Evolutionary conservation across 2,329 filamentous ascomycete species (phyloP), one percentile per base, ranked within the genome.

Genomic region (Pseudogymnoascus sp.): DNA sequence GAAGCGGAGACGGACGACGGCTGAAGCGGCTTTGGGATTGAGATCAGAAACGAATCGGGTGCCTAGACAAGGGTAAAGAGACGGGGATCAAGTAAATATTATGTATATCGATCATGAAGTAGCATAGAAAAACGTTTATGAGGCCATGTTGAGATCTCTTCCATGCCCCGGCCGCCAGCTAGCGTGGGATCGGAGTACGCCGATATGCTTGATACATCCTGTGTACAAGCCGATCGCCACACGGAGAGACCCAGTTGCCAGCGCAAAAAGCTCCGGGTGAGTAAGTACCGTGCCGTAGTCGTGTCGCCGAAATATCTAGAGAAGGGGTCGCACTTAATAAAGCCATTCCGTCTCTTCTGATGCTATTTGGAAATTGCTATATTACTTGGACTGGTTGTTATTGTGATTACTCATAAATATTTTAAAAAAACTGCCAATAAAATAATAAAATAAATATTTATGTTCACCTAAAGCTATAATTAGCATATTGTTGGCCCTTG

Each of bases 161-260:
- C 49, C 49, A 21, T 55, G 49, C 9, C 49, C 28, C 49, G 49
- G 49, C 28, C n/a, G 49, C 28, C 28, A 55, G 49, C 49, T 55
- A 55, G 49, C 49, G 49, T 31, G 49, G 28, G 49, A 31, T 55
- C 49, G 49, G 58, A 60, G 35, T 40, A 38, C 58, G 58, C 58
- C 58, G 58, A 60, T 41, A 60, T 60, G 58, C 49, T 55, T 55
- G 49, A 55, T 55, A 55, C 49, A 12, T 55, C 28, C 49, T 14
- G 49, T 21, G 49, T 55, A 35, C 49, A 55, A 55, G n/a, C 49
- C 4, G 49, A 55, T 55, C 49, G 49, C 49, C 28, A 31, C 2
- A 55, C 49, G 49, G 49, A 55, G 49, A 55, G 49, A 55, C 28
- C 49, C 49, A 55, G 49, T 7, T 33, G n/a, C 49, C 25, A 55